phyloP scores from a whole-genome alignment of 2,329 filamentous ascomycete genomes.

The Stemphylium lycopersici region DNA sequence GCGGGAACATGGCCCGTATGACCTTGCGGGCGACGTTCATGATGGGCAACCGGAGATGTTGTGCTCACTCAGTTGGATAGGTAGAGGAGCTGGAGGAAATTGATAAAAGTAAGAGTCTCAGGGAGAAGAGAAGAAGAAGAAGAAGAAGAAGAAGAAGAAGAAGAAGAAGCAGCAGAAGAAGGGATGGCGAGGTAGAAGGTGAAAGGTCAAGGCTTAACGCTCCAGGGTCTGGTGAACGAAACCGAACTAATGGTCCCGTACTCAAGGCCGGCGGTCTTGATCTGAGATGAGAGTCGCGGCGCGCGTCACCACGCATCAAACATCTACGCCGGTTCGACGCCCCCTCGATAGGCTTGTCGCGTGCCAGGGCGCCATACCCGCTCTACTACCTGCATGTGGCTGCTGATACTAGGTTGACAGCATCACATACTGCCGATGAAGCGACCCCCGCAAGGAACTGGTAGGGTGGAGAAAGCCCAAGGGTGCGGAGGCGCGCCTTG shows the following conservation, averaged over 20 bases:
- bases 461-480: background rate
- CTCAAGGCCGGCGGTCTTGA: background rate
- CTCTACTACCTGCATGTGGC: background rate
- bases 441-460: background rate
- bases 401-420: background rate
- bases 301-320: constrained; percentile 1
- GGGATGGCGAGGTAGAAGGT: background rate
- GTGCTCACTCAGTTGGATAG: background rate
- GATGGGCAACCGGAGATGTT: background rate
- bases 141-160: background rate
- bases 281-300: background rate
- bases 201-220: background rate
- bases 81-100: background rate
- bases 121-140: background rate
- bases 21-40: background rate
- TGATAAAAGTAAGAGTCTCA: background rate
- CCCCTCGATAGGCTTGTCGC: background rate
- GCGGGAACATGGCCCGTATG: background rate
- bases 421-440: too few relatives aligned
- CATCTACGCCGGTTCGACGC: background rate
- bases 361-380: background rate
- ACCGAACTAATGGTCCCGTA: background rate
- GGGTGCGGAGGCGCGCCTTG: constrained; percentile 3
- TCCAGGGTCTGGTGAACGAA: background rate
- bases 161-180: too few relatives aligned